phyloP scores from a whole-genome alignment of 2,329 filamentous ascomycete genomes.

The Clonostachys solani region DNA sequence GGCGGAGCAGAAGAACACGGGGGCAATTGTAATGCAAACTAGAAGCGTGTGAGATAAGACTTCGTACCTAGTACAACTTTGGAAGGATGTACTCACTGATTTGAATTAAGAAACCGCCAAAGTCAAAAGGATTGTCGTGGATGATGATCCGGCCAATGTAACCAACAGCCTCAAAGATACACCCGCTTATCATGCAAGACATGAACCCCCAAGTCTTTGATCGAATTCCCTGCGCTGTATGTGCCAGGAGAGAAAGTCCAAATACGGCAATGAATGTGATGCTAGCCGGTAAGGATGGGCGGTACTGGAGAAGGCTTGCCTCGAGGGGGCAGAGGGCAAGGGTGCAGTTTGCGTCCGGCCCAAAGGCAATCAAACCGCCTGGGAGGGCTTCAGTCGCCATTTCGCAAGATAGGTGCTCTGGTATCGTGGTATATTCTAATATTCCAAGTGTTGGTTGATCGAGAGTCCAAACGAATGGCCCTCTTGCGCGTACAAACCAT shows the following conservation, averaged over 20 bases:
- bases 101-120: slow-evolving; percentile 59
- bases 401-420: too few relatives aligned
- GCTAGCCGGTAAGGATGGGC: slow-evolving; percentile 38
- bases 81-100: slow-evolving; percentile 37
- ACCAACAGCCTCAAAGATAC: slow-evolving; percentile 52
- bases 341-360: slow-evolving; percentile 38
- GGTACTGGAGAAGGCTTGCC: slow-evolving; percentile 33
- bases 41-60: neutral
- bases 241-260: slow-evolving; percentile 33
- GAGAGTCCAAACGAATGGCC: too few relatives aligned
- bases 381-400: neutral
- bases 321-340: slow-evolving; percentile 38
- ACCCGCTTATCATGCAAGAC: slow-evolving; percentile 46
- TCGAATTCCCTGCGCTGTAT: slow-evolving; percentile 30
- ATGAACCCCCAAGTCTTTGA: slow-evolving; percentile 37
- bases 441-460: too few relatives aligned
- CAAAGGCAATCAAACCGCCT: slow-evolving; percentile 22
- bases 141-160: slow-evolving; percentile 53
- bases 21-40: slow-evolving; percentile 25
- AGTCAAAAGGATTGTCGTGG: slow-evolving; percentile 45
- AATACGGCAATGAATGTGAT: slow-evolving; percentile 32
- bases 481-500: too few relatives aligned
- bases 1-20: slow-evolving; percentile 19
- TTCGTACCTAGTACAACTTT: neutral
- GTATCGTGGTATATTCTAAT: too few relatives aligned